Evolutionary conservation across 257 asterid species (phyloP), one percentile per base, ranked within the genome.

Genomic region (Capsicum chinense): DNA sequence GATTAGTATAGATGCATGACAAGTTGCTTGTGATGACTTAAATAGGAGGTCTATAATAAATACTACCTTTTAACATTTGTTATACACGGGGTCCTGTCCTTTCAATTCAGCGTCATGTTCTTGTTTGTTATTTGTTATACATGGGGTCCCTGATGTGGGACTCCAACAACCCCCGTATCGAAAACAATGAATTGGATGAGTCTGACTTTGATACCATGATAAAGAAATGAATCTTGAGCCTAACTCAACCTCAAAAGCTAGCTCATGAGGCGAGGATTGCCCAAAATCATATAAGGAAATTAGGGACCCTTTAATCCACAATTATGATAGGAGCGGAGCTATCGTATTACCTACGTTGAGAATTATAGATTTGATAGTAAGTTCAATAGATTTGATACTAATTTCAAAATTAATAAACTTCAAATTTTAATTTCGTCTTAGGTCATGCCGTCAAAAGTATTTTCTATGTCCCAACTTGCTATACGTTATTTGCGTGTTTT

Each of bases 11-110:
- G 0, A 42, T 69, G 15, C 13, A 69, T 39, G 54, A 69, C 79
- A 67, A 37, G 76, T 67, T 52, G 81, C n/a, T 76, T 76, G 71
- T 64, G 71, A 64, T 64, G 71, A 64, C 17, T 76, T 76, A 54
- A 76, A 73, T 14, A 52, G 9, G 5, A 14, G 21, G 64, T 52
- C 81, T 63, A 14, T 15, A 7, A 76, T 6, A 26, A 33, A 26
- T 15, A 52, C 26, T 26, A 52, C 26, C 81, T 76, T 76, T 76
- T 12, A 3, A 26, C 12, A 14, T 48, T 19, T 69, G 78, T 10
- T 3, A 21, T 3, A 26, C 56, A 12, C 47, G 62, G 9, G 81
- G 6, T 76, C 63, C 44, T 76, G 81, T 52, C 81, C 42, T 21
- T 21, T 13, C 63, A 26, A 8, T 56, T 52, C 63, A 26, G 63